Evolutionary conservation across 2,329 filamentous ascomycete genomes (phyloP).

Genomic region (Fusarium pseudoanthophilum): DNA sequence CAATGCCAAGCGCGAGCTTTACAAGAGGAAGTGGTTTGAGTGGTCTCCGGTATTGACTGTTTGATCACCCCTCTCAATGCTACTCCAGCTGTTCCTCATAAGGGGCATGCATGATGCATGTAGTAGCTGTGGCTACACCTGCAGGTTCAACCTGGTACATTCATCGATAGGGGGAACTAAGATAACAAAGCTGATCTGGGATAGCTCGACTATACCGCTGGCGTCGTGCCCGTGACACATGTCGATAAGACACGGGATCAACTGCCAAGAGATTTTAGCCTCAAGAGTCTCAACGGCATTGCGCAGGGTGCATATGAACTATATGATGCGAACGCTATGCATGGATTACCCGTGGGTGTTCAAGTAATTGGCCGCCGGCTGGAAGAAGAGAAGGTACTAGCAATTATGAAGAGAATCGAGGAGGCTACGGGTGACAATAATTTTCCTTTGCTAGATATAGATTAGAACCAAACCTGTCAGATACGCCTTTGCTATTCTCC

Average conservation of each 20-base stretch:
- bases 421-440: slow-evolving; percentile 71
- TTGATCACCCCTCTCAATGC: slow-evolving; percentile 88
- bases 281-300: slow-evolving; percentile 78
- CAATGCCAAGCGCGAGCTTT: slow-evolving; percentile 79
- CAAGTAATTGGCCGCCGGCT: slow-evolving; percentile 83
- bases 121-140: slow-evolving; percentile 90
- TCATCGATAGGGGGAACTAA: neutral
- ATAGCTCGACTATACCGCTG: slow-evolving; percentile 85
- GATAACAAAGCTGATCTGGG: neutral
- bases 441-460: slow-evolving; percentile 62
- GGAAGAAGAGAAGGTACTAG: slow-evolving; percentile 88
- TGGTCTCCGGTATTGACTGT: slow-evolving; percentile 86
- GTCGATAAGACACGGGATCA: slow-evolving; percentile 77
- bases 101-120: slow-evolving; percentile 87
- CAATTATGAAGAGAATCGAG: slow-evolving; percentile 82
- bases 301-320: slow-evolving; percentile 85
- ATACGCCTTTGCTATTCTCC: neutral
- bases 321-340: slow-evolving; percentile 86
- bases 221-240: slow-evolving; percentile 85
- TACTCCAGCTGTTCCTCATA: slow-evolving; percentile 87
- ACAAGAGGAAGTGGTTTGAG: slow-evolving; percentile 80
- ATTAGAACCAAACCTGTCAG: slow-evolving; percentile 45
- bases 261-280: slow-evolving; percentile 69
- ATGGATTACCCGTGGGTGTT: slow-evolving; percentile 85
- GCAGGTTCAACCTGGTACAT: slow-evolving; percentile 86